Conservation (phyloP, 75 land plant genomes). For the Gnetum montanum region DNA sequence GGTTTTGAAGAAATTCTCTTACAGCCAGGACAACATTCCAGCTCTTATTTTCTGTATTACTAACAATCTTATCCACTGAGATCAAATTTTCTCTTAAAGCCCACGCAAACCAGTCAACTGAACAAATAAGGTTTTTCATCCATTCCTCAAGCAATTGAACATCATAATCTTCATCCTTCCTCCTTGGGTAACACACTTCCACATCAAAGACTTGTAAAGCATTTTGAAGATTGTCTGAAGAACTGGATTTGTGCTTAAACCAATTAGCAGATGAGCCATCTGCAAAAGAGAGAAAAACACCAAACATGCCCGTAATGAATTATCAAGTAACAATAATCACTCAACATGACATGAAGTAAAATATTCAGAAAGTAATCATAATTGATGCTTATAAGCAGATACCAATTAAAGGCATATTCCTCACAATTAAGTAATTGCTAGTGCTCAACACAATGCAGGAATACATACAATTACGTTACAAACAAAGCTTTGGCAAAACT, state of each 20-base stretch:
- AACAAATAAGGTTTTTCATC: conserved; percentile 13
- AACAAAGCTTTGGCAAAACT: too few species aligned
- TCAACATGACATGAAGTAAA: too few species aligned
- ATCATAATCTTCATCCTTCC: neutral
- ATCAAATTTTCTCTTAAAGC: conserved; percentile 16
- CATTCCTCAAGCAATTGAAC: conserved; percentile 12
- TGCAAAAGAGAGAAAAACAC: conserved; percentile 7
- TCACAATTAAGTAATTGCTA: too few species aligned
- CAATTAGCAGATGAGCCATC: conserved; percentile 22
- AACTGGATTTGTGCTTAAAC: conserved; percentile 9
- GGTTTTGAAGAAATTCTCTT: conserved; percentile 4
- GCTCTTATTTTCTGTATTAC: neutral
- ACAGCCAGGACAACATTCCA: neutral
- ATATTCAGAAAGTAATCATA: too few species aligned
- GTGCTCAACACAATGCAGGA: too few species aligned
- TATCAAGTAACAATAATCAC: too few species aligned
- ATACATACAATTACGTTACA: too few species aligned
- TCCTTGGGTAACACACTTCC: conserved; percentile 1
- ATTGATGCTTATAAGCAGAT: too few species aligned
- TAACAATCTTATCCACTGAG: conserved; percentile 2
- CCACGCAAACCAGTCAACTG: conserved; percentile 37
- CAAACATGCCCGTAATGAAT: too few species aligned
- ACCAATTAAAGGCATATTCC: too few species aligned
- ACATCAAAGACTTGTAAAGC: conserved; percentile 7
- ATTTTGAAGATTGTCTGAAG: conserved; percentile 1